phyloP scores from a whole-genome alignment of 2,329 filamentous ascomycete genomes.

The Sphaerulina vaccinii region DNA sequence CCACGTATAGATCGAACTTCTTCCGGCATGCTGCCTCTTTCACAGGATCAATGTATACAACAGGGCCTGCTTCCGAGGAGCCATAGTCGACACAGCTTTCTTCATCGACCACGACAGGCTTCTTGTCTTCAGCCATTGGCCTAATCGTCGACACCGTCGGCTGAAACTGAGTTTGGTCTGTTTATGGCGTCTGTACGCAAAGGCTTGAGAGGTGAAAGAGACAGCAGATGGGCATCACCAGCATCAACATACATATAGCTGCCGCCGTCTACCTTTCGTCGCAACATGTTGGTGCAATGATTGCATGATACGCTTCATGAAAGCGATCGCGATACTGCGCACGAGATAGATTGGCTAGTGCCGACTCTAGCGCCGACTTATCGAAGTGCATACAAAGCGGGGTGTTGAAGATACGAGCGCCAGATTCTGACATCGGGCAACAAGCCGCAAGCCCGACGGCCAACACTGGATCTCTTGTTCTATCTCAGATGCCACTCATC shows the following conservation, averaged over 20 bases:
- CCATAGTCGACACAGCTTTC: conserved; percentile 15
- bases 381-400: no score
- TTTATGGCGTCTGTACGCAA: not conserved
- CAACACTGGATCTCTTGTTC: no score
- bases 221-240: not conserved
- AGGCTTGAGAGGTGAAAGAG: not conserved
- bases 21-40: conserved; percentile 9
- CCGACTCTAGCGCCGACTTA: no score
- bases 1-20: conserved; percentile 19
- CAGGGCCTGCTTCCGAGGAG: conserved; percentile 1
- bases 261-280: no score
- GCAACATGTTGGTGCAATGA: no score
- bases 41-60: conserved; percentile 19
- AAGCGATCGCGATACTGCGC: not conserved
- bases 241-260: no score
- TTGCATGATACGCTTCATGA: not conserved
- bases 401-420: no score
- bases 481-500: no score
- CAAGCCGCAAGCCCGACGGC: no score
- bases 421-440: no score
- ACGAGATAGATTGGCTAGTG: not conserved
- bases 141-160: not conserved
- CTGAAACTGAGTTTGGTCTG: not conserved
- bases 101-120: not conserved
- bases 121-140: not conserved